phyloP scores from a whole-genome alignment of 208 protist species.

The Leishmania gerbilli region DNA sequence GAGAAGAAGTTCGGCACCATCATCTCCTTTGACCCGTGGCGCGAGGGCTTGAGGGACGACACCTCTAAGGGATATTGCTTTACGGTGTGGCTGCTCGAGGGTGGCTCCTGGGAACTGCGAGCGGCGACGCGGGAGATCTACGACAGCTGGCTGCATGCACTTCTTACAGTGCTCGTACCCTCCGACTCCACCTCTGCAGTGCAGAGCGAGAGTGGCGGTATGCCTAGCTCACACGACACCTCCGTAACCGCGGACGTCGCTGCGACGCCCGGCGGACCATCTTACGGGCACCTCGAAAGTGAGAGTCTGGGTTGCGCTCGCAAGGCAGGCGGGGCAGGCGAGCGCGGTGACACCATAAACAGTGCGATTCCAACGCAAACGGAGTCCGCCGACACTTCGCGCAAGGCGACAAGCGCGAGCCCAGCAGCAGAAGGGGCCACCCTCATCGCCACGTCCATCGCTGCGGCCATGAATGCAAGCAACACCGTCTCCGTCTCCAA shows the following conservation, averaged over 20 bases:
- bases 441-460: conserved; percentile 21
- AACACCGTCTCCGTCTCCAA: conserved; percentile 9
- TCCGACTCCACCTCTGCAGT: conserved; percentile 19
- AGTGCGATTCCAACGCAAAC: not conserved
- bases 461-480: not conserved
- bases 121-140: conserved; percentile 49
- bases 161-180: conserved; percentile 33
- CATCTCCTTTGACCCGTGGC: conserved; percentile 46
- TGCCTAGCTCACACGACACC: conserved; percentile 20
- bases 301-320: conserved; percentile 5
- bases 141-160: conserved; percentile 44
- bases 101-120: conserved; percentile 68
- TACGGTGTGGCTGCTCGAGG: conserved; percentile 75
- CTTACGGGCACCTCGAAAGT: not conserved
- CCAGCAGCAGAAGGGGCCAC: conserved; percentile 5
- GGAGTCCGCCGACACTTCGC: not conserved
- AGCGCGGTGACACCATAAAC: not conserved
- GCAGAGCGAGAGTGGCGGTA: conserved; percentile 18
- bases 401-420: not conserved
- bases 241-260: conserved; percentile 14
- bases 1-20: conserved; percentile 66
- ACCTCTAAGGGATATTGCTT: conserved; percentile 38
- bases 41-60: conserved; percentile 10
- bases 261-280: not conserved
- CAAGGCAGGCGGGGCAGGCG: not conserved